Evolutionary conservation across 768 basidiomycete genomes (phyloP), one percentile per base, ranked within the genome.

Genomic region (Mycena kentingensis): DNA sequence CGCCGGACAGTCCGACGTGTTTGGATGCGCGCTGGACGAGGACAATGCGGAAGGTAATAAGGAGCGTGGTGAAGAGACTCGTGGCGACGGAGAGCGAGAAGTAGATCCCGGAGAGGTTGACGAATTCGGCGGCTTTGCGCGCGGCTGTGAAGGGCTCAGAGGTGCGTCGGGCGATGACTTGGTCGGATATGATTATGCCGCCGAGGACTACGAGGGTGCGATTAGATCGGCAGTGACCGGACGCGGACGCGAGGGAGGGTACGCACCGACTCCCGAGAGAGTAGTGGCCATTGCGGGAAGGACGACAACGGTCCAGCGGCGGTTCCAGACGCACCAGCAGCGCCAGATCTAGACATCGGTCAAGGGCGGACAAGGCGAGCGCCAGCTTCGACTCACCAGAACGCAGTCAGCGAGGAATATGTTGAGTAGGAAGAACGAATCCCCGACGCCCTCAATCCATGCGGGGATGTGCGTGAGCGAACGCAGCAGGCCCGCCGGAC

Each of bases 1-100:
- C 51, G 18, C 22, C 22, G 13, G 21, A 6, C 13, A 6, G 37
- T 38, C 13, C 37, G 37, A 6, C 37, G 37, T 15, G 32, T 34
- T 39, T 26, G n/a, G 22, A 26, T 16, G 24, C 27, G 5, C 45
- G 52, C 34, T 43, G 46, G 13, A 49, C 46, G 19, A 49, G 34
- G 15, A 54, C 4, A 21, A 54, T 42, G 13, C 52, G 27, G 11
- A 48, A 8, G 16, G 26, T 34, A 25, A 54, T 54, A 7, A 54
- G 39, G 10, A 49, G 26, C 10, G 47, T 49, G 5, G 46, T 49
- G 24, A 46, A 42, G 5, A 54, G 37, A 19, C 52, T 54, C 5
- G 52, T 54, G 7, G 52, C 52, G 11, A 54, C 39, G 13, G 52
- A 54, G 12, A 54, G 25, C 1, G 52, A 54, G n/a, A 54, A 54